phyloP scores from a whole-genome alignment of 495 filamentous ascomycete genomes.

The Hypomontagnella monticulosa region DNA sequence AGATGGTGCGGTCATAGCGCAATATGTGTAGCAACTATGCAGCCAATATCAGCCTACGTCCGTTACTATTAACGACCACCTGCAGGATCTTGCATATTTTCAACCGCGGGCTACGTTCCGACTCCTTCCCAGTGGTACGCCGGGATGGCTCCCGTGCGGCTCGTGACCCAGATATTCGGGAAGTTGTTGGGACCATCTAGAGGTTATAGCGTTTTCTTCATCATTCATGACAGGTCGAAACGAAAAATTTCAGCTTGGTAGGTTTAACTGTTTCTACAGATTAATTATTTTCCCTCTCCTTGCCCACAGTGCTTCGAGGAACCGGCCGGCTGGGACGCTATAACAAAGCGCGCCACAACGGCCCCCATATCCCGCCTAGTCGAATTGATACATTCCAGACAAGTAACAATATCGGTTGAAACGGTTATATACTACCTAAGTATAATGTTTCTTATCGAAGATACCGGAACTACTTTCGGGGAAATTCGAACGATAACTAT shows the following conservation, averaged over 20 bases:
- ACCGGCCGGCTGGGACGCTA: neutral
- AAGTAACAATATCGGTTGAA: neutral
- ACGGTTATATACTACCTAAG: too few relatives aligned
- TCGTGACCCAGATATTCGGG: neutral
- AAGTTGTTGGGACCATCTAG: neutral
- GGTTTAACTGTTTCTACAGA: slow-evolving; percentile 3
- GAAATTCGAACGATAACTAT: neutral
- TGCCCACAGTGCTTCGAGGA: neutral
- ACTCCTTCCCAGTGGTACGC: neutral
- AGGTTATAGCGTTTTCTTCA: slow-evolving; percentile 1
- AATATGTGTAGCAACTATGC: too few relatives aligned
- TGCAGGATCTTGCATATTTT: slow-evolving; percentile 14
- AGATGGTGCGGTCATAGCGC: neutral
- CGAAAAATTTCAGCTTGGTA: neutral
- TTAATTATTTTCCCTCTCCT: neutral
- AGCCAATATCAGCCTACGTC: too few relatives aligned
- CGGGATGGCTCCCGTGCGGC: slow-evolving; percentile 2
- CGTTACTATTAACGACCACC: slow-evolving; percentile 3
- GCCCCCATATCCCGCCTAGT: slow-evolving; percentile 3
- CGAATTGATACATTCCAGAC: neutral
- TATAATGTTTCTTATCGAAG: too few relatives aligned
- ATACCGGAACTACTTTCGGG: too few relatives aligned
- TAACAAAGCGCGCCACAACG: neutral
- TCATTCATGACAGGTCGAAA: neutral
- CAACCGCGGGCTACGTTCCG: neutral